Evolutionary conservation across 352 stramenopile genomes (phyloP).

Genomic region (Globisporangium emineosum): DNA sequence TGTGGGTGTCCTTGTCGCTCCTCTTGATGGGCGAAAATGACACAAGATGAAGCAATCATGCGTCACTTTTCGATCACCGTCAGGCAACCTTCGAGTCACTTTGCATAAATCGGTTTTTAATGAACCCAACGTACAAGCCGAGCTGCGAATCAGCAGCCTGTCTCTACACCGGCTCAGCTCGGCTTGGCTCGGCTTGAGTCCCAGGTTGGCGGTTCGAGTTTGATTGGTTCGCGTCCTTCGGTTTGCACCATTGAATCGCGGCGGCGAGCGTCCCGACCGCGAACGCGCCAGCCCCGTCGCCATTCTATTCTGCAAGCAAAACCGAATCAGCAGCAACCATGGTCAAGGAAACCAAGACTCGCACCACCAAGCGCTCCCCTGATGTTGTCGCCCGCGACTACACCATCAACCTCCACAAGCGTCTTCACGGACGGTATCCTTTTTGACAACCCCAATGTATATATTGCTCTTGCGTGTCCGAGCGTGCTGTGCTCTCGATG

Average conservation of each 20-base stretch:
- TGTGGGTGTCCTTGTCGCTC: neutral
- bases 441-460: conserved; percentile 40
- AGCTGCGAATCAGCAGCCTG: neutral
- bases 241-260: conserved; percentile 13
- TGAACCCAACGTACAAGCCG: neutral
- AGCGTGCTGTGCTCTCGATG: neutral
- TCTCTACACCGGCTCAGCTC: neutral
- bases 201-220: conserved; percentile 2
- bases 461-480: neutral
- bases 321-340: conserved; percentile 60
- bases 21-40: neutral
- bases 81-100: neutral
- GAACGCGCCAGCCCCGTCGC: conserved; percentile 2
- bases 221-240: conserved; percentile 15
- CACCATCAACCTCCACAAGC: conserved; percentile 99
- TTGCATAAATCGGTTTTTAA: neutral
- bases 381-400: conserved; percentile 97
- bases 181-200: neutral
- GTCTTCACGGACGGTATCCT: conserved; percentile 91
- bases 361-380: conserved; percentile 82
- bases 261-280: conserved; percentile 26
- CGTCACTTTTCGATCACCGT: neutral
- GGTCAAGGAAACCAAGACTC: conserved; percentile 87
- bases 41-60: neutral
- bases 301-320: conserved; percentile 19